Conservation (phyloP, 2,329 filamentous ascomycete species). For the Sporothrix globosa region DNA sequence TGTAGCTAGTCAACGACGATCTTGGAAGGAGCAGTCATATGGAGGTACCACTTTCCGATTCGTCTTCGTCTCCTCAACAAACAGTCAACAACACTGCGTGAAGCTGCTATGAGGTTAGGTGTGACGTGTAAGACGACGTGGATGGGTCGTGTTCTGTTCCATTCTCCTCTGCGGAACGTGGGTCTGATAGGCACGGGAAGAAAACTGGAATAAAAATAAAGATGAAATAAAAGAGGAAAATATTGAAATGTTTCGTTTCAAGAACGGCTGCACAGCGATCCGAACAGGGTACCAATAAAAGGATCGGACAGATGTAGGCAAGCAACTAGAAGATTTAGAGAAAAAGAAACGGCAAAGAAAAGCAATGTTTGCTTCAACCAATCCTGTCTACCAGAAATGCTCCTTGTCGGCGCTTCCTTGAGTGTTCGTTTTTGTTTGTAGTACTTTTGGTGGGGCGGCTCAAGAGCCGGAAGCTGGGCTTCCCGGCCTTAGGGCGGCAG, state of each 20-base stretch:
- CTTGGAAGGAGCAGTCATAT: background rate
- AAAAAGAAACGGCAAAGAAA: constrained; percentile 25
- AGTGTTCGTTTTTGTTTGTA: background rate
- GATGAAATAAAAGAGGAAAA: background rate
- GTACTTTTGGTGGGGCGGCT: constrained; percentile 11
- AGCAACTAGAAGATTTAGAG: constrained; percentile 26
- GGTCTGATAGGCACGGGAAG: background rate
- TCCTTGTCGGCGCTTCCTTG: background rate
- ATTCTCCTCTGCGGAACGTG: too few species aligned
- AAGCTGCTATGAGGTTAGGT: background rate
- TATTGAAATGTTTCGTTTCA: constrained; percentile 23
- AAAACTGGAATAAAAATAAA: background rate
- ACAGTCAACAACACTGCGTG: background rate
- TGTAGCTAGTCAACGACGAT: background rate
- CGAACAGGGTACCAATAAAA: constrained; percentile 3
- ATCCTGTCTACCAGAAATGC: background rate
- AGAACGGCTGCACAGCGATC: constrained; percentile 21
- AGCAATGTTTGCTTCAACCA: background rate
- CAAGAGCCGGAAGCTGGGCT: constrained; percentile 26
- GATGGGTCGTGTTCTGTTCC: background rate
- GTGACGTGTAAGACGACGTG: background rate
- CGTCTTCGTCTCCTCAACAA: background rate
- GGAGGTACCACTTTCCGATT: background rate
- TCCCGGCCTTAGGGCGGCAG: constrained; percentile 24
- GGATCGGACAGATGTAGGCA: background rate